Evolutionary conservation across 345 rosid species (phyloP).

Genomic region (Alliaria petiolata): DNA sequence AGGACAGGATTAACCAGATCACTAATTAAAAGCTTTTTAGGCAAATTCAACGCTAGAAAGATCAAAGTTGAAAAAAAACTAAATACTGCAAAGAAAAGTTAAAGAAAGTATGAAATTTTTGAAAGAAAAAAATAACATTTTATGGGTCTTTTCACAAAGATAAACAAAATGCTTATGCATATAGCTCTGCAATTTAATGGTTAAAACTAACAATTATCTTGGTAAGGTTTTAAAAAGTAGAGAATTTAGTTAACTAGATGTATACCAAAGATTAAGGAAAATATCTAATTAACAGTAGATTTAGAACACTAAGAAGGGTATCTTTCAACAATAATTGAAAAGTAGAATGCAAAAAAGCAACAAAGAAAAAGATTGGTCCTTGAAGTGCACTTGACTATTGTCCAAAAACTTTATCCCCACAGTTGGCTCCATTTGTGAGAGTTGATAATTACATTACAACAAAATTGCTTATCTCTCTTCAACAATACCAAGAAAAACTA

Average conservation of each 20-base stretch:
- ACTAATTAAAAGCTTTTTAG: constrained; percentile 7
- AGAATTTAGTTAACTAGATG: neutral
- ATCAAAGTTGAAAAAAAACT: neutral
- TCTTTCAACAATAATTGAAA: constrained; percentile 30
- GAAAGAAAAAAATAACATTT: neutral
- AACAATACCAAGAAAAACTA: constrained; percentile 37
- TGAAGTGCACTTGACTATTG: constrained; percentile 43
- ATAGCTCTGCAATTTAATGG: neutral
- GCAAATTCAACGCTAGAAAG: constrained; percentile 26
- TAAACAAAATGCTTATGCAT: neutral
- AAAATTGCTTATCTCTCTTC: constrained; percentile 40
- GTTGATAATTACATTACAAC: constrained; percentile 56
- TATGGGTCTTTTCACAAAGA: neutral
- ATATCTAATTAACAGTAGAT: constrained; percentile 10
- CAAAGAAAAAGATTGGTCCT: constrained; percentile 44
- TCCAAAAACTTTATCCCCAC: constrained; percentile 48
- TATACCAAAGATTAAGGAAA: neutral
- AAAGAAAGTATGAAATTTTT: neutral
- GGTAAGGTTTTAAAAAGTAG: neutral
- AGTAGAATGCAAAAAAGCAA: constrained; percentile 23
- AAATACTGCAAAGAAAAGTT: constrained; percentile 17
- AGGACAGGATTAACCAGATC: constrained; percentile 19
- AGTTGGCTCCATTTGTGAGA: constrained; percentile 38
- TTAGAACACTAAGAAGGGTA: constrained; percentile 13
- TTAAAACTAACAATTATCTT: neutral